Base-by-base conservation (phyloP, 768 basidiomycete species). In the Russula ochroleuca region DNA sequence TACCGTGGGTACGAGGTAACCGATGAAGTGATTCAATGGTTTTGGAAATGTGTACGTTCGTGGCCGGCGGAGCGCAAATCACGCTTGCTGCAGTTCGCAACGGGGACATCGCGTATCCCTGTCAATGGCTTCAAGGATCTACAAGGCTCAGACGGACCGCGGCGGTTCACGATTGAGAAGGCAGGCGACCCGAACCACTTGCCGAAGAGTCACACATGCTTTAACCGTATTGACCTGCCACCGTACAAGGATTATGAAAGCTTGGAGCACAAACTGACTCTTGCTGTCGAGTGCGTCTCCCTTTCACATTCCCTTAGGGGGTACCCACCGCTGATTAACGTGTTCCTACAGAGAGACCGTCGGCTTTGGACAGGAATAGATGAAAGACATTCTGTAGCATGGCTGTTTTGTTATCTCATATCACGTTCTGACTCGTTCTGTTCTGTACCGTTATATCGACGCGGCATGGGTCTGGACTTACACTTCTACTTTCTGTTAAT, bases 41-140 rank as follows among this genome's bases (percentile, higher is more conserved):
- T 99, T 88, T 99, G 97, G 97, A 94, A 98, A 78, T 94, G 93
- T 70, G 92, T 99, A 50, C 89, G 92, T 69, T 86, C 88, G 70
- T 99, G 97, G 97, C 96, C 97, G 13, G 87, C 96, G 0, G 97
- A 99, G 79, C 88, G 95, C 76, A 99, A 99, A 79, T 94, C 92
- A 15, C 91, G 96, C 37, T 76, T 98, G 57, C 78, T 98, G 59
- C 96, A 98, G 75, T 99, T 99, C 73, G 94, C 95, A 8, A 98
- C 95, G 23, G 95, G 95, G 23, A 98, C 95, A 13, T 95, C 93
- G 14, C 89, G 96, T 67, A 95, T 97, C 67, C 96, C 96, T 15
- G 96, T 97, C 76, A 97, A 96, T 71, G 97, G 97, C 0, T 98
- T 98, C 83, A 98, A 97, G 75, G 97, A 98, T 70, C 77, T 98